These are phyloP conservation scores for Thelonectria discophora DNA, from an alignment of 2,329 filamentous ascomycete genomes.

Conservation along the genomic window DNA sequence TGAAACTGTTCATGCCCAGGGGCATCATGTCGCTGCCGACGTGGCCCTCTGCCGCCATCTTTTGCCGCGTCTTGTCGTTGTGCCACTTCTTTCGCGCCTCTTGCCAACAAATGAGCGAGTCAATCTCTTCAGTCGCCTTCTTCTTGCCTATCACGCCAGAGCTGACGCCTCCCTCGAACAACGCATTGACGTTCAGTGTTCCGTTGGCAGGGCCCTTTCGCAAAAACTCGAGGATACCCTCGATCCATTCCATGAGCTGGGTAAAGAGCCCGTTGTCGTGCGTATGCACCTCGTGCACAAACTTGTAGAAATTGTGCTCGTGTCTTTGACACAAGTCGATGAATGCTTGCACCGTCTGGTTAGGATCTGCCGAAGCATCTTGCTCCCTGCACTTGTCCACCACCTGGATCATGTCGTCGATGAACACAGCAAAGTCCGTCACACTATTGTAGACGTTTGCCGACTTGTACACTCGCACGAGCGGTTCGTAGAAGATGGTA, in stretches of 20 bases:
- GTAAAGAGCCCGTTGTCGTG: conserved; percentile 98
- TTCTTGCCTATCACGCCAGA: conserved; percentile 73
- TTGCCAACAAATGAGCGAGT: conserved; percentile 90
- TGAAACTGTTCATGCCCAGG: conserved; percentile 68
- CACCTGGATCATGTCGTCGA: conserved; percentile 88
- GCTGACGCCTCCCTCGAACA: conserved; percentile 83
- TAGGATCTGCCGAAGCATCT: conserved; percentile 93
- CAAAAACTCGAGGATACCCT: conserved; percentile 93
- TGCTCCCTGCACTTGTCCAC: conserved; percentile 72
- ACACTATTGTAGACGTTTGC: conserved; percentile 98
- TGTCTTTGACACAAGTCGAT: conserved; percentile 96
- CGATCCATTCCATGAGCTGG: conserved; percentile 96
- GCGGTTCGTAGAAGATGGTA: conserved; percentile 97
- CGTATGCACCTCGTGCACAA: conserved; percentile 95
- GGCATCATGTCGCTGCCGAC: conserved; percentile 58
- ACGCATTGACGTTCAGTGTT: conserved; percentile 90
- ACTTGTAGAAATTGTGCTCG: conserved; percentile 98
- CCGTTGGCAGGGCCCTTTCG: conserved; percentile 86
- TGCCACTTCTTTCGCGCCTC: conserved; percentile 98
- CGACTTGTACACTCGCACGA: conserved; percentile 97
- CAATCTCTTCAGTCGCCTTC: conserved; percentile 80
- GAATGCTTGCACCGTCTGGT: conserved; percentile 97
- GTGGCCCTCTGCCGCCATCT: conserved; percentile 88
- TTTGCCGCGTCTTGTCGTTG: conserved; percentile 95
- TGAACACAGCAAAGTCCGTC: conserved; percentile 92